phyloP scores from a whole-genome alignment of 1,284 basidiomycete species.

The Ceratobasidium sp. region DNA sequence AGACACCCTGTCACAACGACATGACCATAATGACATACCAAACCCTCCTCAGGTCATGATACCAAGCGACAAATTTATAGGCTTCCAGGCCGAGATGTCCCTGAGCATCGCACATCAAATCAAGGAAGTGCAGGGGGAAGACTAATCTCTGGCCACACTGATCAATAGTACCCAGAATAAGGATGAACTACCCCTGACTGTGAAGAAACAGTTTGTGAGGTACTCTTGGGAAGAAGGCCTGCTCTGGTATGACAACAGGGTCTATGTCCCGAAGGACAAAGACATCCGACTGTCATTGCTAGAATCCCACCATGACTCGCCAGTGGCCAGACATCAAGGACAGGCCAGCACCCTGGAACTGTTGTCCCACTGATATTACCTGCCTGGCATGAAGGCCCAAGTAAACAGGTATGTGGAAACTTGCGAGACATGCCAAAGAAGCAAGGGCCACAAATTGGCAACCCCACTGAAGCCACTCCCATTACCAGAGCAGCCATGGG shows the following conservation, averaged over 20 bases:
- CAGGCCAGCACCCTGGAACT: conserved; percentile 40
- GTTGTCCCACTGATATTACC: conserved; percentile 44
- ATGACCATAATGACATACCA: conserved; percentile 38
- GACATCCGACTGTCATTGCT: no score
- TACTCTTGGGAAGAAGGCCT: conserved; percentile 25
- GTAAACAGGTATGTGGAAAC: conserved; percentile 47
- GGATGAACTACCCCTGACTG: neutral
- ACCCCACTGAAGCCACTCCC: conserved; percentile 41
- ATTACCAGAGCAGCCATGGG: conserved; percentile 37
- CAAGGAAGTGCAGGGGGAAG: neutral
- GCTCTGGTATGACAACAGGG: conserved; percentile 13
- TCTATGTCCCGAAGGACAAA: conserved; percentile 46
- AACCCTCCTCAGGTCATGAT: conserved; percentile 12
- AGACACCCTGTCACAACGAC: conserved; percentile 51
- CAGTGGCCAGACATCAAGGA: conserved; percentile 46
- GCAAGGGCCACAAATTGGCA: conserved; percentile 46
- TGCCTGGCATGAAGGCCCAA: conserved; percentile 45
- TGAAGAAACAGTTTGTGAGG: neutral
- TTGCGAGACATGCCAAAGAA: conserved; percentile 50
- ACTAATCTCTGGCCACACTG: neutral
- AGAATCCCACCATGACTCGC: conserved; percentile 40
- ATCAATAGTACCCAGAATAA: neutral
- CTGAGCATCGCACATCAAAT: neutral
- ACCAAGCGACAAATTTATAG: neutral
- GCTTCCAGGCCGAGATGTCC: neutral